phyloP scores from a whole-genome alignment of 495 filamentous ascomycete species.

The Podospora tetraspora region DNA sequence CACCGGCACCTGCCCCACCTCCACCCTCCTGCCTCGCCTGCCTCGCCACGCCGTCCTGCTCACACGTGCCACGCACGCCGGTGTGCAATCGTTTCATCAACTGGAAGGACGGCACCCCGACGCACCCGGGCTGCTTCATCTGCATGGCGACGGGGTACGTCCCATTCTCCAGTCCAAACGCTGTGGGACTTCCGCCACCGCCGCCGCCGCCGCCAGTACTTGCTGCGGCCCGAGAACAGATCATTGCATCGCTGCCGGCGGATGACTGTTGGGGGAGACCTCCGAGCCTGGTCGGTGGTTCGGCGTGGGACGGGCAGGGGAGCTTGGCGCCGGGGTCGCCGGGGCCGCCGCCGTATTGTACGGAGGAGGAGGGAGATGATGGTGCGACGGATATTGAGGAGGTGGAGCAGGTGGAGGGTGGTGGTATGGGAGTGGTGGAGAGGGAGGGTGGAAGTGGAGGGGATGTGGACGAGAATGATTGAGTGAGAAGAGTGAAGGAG shows the following conservation, averaged over 20 bases:
- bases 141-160: conserved; percentile 5
- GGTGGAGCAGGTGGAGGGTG: neutral
- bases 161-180: neutral
- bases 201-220: conserved; percentile 1
- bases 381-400: conserved; percentile 5
- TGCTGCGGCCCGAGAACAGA: neutral
- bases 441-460: neutral
- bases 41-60: conserved; percentile 4
- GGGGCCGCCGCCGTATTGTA: neutral
- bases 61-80: conserved; percentile 1
- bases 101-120: neutral
- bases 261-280: neutral
- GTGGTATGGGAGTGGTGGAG: neutral
- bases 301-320: neutral
- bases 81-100: conserved; percentile 3
- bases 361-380: neutral
- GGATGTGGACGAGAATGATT: too few species aligned
- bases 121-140: conserved; percentile 13
- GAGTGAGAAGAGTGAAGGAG: too few species aligned
- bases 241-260: neutral
- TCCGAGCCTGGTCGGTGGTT: neutral
- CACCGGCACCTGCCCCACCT: neutral
- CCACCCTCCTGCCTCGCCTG: conserved; percentile 9
- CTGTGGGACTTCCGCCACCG: neutral
- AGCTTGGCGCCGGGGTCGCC: neutral